Base-by-base conservation (phyloP, 208 protist genomes). In the Sergeia podlipaevii region DNA sequence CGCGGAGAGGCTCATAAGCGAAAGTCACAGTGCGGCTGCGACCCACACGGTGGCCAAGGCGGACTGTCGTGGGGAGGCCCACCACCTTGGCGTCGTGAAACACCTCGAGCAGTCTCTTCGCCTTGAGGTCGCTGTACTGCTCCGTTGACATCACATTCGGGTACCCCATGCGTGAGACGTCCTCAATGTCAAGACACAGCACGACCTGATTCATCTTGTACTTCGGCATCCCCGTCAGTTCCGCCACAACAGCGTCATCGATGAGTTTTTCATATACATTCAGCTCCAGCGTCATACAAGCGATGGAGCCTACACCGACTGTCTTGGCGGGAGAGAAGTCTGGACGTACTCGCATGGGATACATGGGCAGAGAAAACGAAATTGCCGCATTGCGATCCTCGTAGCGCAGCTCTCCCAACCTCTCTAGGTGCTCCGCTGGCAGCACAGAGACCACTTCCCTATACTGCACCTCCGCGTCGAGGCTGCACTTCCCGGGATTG, bases 301-400 rank as follows among this genome's bases (percentile, higher is more conserved):
- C 85, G 51, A 95, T 91, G 47, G 81, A 91, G 27, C 88, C 88
- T 21, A 92, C 84, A 20, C 80, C 88, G 26, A 92, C 88, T 8
- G 84, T 91, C 67, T 92, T 85, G 18, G 81, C 81, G 17, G 88
- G 84, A 8, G 84, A 92, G 55, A 87, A 92, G 66, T 95, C 88
- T 0, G 82, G 88, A 21, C 81, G 59, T 10, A 89, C 73, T 28
- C 73, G 70, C 76, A 95, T 87, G 8, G 88, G 81, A 65, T 92
- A 83, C 62, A 92, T 71, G 15, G 88, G 84, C 5, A 89, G 64
- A 1, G 74, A 69, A 55, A 95, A 91, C 46, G 77, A 61, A 15
- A 92, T 66, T 15, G 84, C 81, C 11, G 88, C 88, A 55, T 90
- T 74, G 36, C 82, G 68, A 43, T 95, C 88, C 11, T 80, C 73